phyloP scores from a whole-genome alignment of 495 filamentous ascomycete genomes.

The Lepidopterella palustris region DNA sequence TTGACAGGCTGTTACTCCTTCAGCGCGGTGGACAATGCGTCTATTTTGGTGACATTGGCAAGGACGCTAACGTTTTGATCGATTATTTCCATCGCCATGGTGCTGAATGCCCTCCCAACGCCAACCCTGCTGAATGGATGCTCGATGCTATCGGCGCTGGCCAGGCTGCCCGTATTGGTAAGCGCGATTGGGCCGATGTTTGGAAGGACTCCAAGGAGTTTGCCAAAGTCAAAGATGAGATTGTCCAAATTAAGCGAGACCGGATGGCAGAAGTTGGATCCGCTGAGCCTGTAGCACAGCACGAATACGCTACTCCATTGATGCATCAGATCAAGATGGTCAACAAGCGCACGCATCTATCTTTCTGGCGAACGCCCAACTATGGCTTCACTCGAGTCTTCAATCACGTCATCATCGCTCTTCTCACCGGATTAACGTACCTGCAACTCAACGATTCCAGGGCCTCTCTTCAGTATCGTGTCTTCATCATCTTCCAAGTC shows the following conservation, averaged over 20 bases:
- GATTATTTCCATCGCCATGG: conserved; percentile 45
- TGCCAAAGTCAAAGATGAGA: conserved; percentile 57
- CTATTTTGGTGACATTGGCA: conserved; percentile 64
- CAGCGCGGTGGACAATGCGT: conserved; percentile 58
- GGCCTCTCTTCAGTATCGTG: conserved; percentile 63
- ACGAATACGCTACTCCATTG: conserved; percentile 69
- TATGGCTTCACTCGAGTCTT: conserved; percentile 74
- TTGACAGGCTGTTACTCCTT: conserved; percentile 61
- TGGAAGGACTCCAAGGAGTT: conserved; percentile 68
- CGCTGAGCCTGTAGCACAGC: conserved; percentile 39
- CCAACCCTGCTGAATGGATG: conserved; percentile 83
- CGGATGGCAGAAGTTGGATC: conserved; percentile 44
- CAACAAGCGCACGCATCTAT: conserved; percentile 54
- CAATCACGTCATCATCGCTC: conserved; percentile 63
- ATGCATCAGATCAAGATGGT: conserved; percentile 65
- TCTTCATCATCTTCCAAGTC: conserved; percentile 80
- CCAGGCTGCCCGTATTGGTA: conserved; percentile 61
- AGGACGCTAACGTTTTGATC: conserved; percentile 44
- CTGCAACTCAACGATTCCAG: conserved; percentile 62
- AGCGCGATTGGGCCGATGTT: conserved; percentile 73
- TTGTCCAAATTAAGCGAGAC: conserved; percentile 58
- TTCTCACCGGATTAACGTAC: conserved; percentile 69
- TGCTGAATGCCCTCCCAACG: conserved; percentile 49
- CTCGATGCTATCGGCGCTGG: conserved; percentile 81
- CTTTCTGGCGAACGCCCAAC: conserved; percentile 69